phyloP scores from a whole-genome alignment of 495 filamentous ascomycete species.

The Xanthoparmelia taractica region DNA sequence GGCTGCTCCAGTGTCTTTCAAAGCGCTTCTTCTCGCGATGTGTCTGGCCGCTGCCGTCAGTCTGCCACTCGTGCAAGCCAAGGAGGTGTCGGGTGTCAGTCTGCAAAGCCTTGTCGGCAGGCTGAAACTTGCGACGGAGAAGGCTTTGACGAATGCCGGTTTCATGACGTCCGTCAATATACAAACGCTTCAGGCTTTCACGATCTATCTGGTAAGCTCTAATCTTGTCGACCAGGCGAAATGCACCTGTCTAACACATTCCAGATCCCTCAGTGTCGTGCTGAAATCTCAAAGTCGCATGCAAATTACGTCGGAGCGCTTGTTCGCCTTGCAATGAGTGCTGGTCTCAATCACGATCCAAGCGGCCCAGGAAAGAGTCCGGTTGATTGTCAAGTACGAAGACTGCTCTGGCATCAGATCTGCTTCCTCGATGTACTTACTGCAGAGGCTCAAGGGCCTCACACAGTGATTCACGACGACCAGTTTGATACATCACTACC shows the following conservation, averaged over 20 bases:
- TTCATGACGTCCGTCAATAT: slow-evolving; percentile 12
- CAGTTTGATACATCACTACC: slow-evolving; percentile 14
- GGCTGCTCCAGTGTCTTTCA: slow-evolving; percentile 25
- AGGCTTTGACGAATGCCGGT: slow-evolving; percentile 11
- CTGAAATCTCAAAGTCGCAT: slow-evolving; percentile 15
- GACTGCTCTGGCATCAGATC: slow-evolving; percentile 19
- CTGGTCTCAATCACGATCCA: slow-evolving; percentile 14
- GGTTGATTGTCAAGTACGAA: slow-evolving; percentile 15
- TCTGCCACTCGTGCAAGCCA: slow-evolving; percentile 6
- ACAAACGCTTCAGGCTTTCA: slow-evolving; percentile 21
- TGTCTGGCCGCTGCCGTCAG: slow-evolving; percentile 46
- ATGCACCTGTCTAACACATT: background rate
- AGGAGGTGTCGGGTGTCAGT: slow-evolving; percentile 1
- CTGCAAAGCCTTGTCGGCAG: slow-evolving; percentile 14
- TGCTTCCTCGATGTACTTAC: slow-evolving; percentile 20
- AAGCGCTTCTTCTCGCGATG: slow-evolving; percentile 43
- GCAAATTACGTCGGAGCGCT: slow-evolving; percentile 9
- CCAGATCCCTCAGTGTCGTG: slow-evolving; percentile 16
- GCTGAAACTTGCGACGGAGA: slow-evolving; percentile 18
- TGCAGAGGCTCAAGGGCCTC: slow-evolving; percentile 14
- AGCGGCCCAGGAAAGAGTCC: background rate
- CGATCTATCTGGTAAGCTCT: slow-evolving; percentile 56
- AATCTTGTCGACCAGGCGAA: background rate
- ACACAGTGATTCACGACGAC: slow-evolving; percentile 3
- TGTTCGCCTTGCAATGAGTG: slow-evolving; percentile 12